These are phyloP conservation scores for Podospora appendiculata DNA, from an alignment of 495 filamentous ascomycete species.

Conservation along the genomic window DNA sequence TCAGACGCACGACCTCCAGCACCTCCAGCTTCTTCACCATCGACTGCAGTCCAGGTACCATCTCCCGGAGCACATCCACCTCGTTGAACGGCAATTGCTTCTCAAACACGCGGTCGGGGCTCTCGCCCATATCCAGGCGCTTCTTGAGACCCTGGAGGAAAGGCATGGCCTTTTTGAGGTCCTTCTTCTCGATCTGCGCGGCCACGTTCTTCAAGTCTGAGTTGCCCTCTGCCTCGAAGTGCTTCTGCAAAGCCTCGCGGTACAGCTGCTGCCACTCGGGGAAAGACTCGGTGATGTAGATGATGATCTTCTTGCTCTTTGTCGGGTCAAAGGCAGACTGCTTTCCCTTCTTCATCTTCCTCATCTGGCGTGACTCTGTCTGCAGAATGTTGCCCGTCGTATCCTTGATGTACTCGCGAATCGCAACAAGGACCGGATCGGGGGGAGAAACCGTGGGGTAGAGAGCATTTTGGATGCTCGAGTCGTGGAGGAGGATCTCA, in stretches of 20 bases:
- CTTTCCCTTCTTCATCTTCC: slow-evolving; percentile 81
- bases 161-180: slow-evolving; percentile 78
- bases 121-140: not conserved
- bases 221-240: slow-evolving; percentile 21
- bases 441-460: slow-evolving; percentile 62
- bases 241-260: slow-evolving; percentile 62
- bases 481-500: slow-evolving; percentile 62
- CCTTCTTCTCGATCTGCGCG: slow-evolving; percentile 51
- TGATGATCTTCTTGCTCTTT: slow-evolving; percentile 71
- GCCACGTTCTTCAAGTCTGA: slow-evolving; percentile 69
- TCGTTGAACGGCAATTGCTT: not conserved
- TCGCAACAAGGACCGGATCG: slow-evolving; percentile 54
- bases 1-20: no score
- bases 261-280: slow-evolving; percentile 82
- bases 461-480: slow-evolving; percentile 64
- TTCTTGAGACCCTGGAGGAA: slow-evolving; percentile 62
- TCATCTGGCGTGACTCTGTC: slow-evolving; percentile 63
- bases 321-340: slow-evolving; percentile 65
- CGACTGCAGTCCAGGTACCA: no score
- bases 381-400: slow-evolving; percentile 68
- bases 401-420: slow-evolving; percentile 63
- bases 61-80: not conserved
- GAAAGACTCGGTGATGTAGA: slow-evolving; percentile 65
- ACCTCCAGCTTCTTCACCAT: no score
- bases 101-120: not conserved